Percentiles rank a stretch among this genome's conserved stretches.
phyloP scores from a whole-genome alignment of 257 asterid genomes.

The Gentiana straminea region DNA sequence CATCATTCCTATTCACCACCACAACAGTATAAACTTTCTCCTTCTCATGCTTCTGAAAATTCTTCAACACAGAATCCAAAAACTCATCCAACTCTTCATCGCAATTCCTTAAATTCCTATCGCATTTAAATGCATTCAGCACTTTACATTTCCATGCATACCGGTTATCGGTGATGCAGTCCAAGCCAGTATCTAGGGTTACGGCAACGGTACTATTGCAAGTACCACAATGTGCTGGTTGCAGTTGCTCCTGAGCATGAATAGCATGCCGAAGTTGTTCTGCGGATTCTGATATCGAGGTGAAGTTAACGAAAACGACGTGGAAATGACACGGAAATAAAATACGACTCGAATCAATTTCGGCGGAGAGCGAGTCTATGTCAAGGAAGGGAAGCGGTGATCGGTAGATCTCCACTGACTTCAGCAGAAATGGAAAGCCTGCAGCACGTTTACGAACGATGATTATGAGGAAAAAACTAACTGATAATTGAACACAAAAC shows the following conservation, averaged over 20 bases:
- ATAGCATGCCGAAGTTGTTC: conserved; percentile 43
- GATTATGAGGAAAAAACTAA: neutral
- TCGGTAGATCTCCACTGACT: conserved; percentile 81
- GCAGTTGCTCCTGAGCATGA: conserved; percentile 33
- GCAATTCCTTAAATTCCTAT: conserved; percentile 15
- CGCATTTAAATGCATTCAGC: conserved; percentile 28
- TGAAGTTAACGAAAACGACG: conserved; percentile 43
- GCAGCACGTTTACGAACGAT: conserved; percentile 1
- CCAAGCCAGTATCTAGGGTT: conserved; percentile 36
- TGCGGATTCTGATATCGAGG: conserved; percentile 15
- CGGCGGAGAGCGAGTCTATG: conserved; percentile 51
- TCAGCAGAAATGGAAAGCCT: conserved; percentile 69
- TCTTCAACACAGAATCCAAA: conserved; percentile 35
- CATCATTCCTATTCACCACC: conserved; percentile 44
- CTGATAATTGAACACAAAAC: neutral
- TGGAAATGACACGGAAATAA: conserved; percentile 67
- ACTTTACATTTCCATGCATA: conserved; percentile 53
- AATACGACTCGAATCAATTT: conserved; percentile 48
- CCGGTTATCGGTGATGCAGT: conserved; percentile 21
- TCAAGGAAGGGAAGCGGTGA: conserved; percentile 86
- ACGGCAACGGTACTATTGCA: conserved; percentile 52
- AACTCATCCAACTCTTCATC: conserved; percentile 53
- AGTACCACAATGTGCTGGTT: conserved; percentile 43
- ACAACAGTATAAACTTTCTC: conserved; percentile 56
- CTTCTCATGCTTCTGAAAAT: conserved; percentile 6